Evolutionary conservation across 2,329 filamentous ascomycete species (phyloP), one percentile per base, ranked within the genome.

Genomic region (Ceratocystis harringtonii): DNA sequence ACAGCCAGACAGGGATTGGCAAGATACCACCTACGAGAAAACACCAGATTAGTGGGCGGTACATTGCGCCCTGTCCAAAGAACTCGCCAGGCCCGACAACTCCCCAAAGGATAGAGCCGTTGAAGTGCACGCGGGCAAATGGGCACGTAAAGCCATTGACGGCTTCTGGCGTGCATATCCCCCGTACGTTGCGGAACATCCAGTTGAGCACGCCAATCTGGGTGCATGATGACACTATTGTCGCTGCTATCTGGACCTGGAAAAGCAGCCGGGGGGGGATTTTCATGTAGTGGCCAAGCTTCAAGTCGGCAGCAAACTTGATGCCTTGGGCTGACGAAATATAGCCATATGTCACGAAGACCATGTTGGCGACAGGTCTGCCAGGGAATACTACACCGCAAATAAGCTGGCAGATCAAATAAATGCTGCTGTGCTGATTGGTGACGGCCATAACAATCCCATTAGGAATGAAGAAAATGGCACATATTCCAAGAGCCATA

Each of bases 401-500:
- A 69, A 94, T 86, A 66, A 95, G 81, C 74, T 94, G 90, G 73
- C 89, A 92, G 70, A 94, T 89, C 44, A 94, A 81, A 73, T 92
- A 94, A 69, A 92, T 89, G 73, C 86, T 90, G 74, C 85, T 90
- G 74, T 94, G 89, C 72, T 92, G 89, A 73, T 94, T 95, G 8
- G 90, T 95, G 69, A 95, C 90, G 17, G 90, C 90, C 88, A 94
- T 95, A 71, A 95, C 88, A 72, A 95, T 94, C 68, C 90, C 90
- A 69, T 94, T 92, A 10, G 90, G 90, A 67, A 95, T 90, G 76
- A 95, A 95, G 68, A 95, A 87, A 65, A 92, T 75, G 22, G 86
- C 84, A 68, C 89, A 90, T 64, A 95, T 90, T 30, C 79, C 82
- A 1, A 95, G 80, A 1, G 90, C 88, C 5, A 95, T 80, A 17